Evolutionary conservation across 176 grass and related monocot species (phyloP).

Genomic region (Thinopyrum elongatum): DNA sequence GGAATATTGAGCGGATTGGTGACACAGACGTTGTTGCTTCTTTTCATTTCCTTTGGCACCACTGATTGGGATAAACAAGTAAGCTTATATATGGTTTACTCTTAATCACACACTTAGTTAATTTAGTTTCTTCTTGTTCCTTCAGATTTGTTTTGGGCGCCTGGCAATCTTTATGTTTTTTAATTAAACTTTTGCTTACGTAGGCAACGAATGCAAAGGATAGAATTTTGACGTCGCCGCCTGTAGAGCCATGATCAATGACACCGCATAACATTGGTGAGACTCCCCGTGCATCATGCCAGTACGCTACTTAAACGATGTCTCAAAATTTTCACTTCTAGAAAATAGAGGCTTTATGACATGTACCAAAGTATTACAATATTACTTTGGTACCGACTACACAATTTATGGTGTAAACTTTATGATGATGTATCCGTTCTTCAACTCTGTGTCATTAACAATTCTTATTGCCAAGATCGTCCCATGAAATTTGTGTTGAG

Average conservation of each 20-base stretch:
- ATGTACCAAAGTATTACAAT: background rate
- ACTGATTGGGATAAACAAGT: background rate
- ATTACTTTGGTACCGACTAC: too few relatives aligned
- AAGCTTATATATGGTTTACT: background rate
- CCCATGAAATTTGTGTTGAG: too few relatives aligned
- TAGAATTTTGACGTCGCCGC: background rate
- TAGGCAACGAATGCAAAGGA: background rate
- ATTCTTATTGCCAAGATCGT: too few relatives aligned
- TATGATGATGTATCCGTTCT: too few relatives aligned
- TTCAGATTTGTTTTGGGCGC: background rate
- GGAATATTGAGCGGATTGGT: background rate
- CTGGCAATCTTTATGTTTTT: background rate
- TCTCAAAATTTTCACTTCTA: background rate
- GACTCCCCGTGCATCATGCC: background rate
- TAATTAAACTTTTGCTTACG: background rate
- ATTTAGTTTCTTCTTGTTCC: background rate
- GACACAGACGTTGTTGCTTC: background rate
- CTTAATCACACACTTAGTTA: background rate
- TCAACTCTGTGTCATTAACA: too few relatives aligned
- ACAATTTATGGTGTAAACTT: too few relatives aligned
- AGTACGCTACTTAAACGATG: background rate
- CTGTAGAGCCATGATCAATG: background rate
- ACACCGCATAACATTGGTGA: background rate
- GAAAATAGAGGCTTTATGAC: background rate
- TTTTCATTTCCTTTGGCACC: background rate